phyloP scores from a whole-genome alignment of 768 basidiomycete genomes.

The Porpolomopsis calyptriformis region DNA sequence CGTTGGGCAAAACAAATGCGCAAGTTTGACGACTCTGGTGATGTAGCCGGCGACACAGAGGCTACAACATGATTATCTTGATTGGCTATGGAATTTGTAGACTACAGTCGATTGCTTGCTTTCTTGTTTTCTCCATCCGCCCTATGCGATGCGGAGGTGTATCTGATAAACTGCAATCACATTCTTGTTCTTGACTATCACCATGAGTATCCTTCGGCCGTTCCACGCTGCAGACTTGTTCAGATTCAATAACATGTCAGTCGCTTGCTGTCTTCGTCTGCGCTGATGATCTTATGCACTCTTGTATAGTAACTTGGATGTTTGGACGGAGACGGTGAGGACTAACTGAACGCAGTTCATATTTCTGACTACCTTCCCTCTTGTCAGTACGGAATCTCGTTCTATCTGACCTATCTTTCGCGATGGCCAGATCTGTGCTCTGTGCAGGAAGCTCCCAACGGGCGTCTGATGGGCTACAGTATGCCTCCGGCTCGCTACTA shows the following conservation, averaged over 20 bases:
- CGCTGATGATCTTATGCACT: conserved; percentile 5
- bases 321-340: conserved; percentile 94
- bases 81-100: too few species aligned
- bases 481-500: conserved; percentile 16
- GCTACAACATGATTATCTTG: neutral
- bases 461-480: conserved; percentile 92
- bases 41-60: conserved; percentile 9
- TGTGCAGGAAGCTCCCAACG: conserved; percentile 70
- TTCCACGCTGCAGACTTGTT: conserved; percentile 87
- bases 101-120: too few species aligned
- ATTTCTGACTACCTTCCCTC: neutral
- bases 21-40: conserved; percentile 27
- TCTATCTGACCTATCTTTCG: conserved; percentile 82
- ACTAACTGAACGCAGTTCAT: neutral
- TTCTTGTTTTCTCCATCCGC: too few species aligned
- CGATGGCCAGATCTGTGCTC: conserved; percentile 90
- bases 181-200: neutral
- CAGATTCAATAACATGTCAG: conserved; percentile 85
- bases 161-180: too few species aligned
- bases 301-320: conserved; percentile 70
- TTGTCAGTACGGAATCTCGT: conserved; percentile 70
- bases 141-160: too few species aligned
- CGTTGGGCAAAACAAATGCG: conserved; percentile 75
- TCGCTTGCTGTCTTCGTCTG: neutral
- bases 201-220: conserved; percentile 24